Evolutionary conservation across 306 rosid genomes (phyloP), one percentile per base, ranked within the genome.

Genomic region (Trifolium subterraneum): DNA sequence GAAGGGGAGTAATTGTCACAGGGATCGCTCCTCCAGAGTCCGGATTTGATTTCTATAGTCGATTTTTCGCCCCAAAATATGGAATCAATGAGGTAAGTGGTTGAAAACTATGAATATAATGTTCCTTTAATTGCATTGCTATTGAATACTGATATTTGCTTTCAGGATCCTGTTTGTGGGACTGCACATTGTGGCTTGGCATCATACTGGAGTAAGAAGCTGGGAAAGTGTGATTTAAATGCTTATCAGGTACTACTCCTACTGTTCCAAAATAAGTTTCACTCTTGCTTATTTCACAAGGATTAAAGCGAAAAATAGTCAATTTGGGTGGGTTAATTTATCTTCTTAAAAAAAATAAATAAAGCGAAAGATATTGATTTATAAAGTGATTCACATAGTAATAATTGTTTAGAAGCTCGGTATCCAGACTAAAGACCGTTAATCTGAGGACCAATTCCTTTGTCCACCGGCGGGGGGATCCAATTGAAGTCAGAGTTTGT

Each of bases 141-240:
- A 19, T 18, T 54, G 60, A 8, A 12, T 52, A 13, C 29, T 47
- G 18, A 16, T 8, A 42, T 64, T 54, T 18, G 18, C 45, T 68
- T 76, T 70, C 76, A 86, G 97, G 96, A 89, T 85, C 90, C 93
- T 55, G 93, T 81, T 59, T 54, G 77, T 73, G 93, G 95, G 71
- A 87, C 83, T 75, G 93, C 90, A 61, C 91, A 89, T 67, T 89
- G 96, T 82, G 83, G 83, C 63, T 83, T 92, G 73, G 90, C 89
- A 73, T 29, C 73, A 8, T 86, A 87, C 62, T 92, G 96, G 93
- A 80, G 88, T 84, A 80, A 87, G 75, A 84, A 85, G 71, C 76
- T 89, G 61, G 91, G 90, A 8, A 92, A 92, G 70, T 12, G 3
- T 41, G 70, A 65, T 65, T 65, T 65, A 2, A 65, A 2, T 15